Conservation (phyloP, 345 rosid species). For the Aquilaria malaccensis region DNA sequence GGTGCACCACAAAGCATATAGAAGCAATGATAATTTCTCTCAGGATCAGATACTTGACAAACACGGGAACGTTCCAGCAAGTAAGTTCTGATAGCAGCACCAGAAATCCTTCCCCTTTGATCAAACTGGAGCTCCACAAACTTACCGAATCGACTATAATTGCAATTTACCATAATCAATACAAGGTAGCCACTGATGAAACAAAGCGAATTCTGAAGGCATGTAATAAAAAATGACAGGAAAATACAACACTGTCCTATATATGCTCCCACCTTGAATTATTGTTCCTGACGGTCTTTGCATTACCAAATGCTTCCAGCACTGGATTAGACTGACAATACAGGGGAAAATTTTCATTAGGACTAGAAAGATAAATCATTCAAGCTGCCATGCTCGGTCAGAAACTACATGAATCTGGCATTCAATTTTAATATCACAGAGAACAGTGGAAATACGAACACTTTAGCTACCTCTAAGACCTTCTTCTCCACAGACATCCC, state of each 20-base stretch:
- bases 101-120: constrained; percentile 75
- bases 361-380: background rate
- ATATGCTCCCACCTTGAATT: constrained; percentile 71
- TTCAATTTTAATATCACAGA: constrained; percentile 1
- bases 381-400: constrained; percentile 1
- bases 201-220: constrained; percentile 8
- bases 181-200: constrained; percentile 12
- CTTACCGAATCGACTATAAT: constrained; percentile 94
- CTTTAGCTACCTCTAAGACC: constrained; percentile 71
- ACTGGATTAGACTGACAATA: constrained; percentile 86
- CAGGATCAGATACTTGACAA: constrained; percentile 98
- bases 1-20: constrained; percentile 99
- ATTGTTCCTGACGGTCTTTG: constrained; percentile 94
- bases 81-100: constrained; percentile 98
- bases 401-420: background rate
- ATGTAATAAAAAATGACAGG: background rate
- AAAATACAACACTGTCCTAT: constrained; percentile 1
- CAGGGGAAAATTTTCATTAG: constrained; percentile 2
- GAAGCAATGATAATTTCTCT: constrained; percentile 98
- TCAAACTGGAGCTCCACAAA: constrained; percentile 97
- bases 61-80: constrained; percentile 95
- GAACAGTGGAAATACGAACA: constrained; percentile 6
- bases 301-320: constrained; percentile 98
- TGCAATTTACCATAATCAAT: constrained; percentile 14
- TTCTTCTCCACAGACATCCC: constrained; percentile 92